Base-by-base conservation (phyloP, 371 early-diverging fungal species). In the Haplosporangium sp. region DNA sequence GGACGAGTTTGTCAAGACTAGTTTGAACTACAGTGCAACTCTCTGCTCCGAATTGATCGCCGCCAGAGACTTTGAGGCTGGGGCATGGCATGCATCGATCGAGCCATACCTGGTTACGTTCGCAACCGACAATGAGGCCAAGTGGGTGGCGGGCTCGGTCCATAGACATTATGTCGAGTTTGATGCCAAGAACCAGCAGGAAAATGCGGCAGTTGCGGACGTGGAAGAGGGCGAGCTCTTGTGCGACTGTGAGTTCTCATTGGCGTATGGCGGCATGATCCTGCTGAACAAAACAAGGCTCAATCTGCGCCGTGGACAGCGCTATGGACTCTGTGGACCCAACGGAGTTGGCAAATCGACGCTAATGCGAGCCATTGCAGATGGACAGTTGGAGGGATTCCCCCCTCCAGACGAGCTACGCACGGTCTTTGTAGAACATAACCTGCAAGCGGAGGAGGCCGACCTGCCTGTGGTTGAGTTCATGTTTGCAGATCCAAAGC, bases 281-380 rank as follows among this genome's bases (percentile, higher is more conserved):
- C 80, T 93, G 64, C 77, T 94, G 55, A 93, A 91, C 84, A 86
- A 90, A 76, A 91, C 93, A 50, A 72, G 85, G 61, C 86, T 94
- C 67, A 87, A 88, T 75, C 86, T 93, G 29, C 89, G 88, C 82
- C 87, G 91, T 69, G 95, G 93, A 72, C 89, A 87, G 67, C 90
- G 92, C 60, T 94, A 94, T 76, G 95, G 93, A 80, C 86, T 94
- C 36, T 92, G 92, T 75, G 95, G 95, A 60, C 86, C 86, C 63
- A 96, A 95, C 85, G 96, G 95, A 64, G 88, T 92, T 68, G 96
- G 96, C 58, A 96, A 96, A 74, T 90, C 93, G 43, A 95, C 96
- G 36, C 86, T 96, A 23, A 90, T 96, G 91, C 89, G 93, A 58
- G 89, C 95, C 64, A 91, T 96, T 75, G 86, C 93, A 55, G 83